These are phyloP conservation scores for Phaseolus coccineus DNA, from an alignment of 331 rosid genomes.

Conservation along the genomic window DNA sequence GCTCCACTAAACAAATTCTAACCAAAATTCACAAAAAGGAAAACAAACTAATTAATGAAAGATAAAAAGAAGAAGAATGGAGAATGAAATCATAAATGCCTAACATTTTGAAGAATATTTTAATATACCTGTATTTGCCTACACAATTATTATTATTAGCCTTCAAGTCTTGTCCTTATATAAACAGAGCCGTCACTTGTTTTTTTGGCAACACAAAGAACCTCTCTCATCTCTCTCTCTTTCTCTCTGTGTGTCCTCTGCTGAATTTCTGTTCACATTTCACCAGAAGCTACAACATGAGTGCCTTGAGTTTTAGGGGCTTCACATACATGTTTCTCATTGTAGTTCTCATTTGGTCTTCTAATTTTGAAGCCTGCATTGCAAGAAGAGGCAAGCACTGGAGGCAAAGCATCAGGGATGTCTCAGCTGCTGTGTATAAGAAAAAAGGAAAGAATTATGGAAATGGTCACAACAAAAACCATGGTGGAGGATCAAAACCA, in stretches of 20 bases:
- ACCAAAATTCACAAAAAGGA: constrained; percentile 70
- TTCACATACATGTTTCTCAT: constrained; percentile 61
- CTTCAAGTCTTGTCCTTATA: constrained; percentile 56
- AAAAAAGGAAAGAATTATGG: constrained; percentile 63
- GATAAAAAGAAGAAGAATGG: not conserved
- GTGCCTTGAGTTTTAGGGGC: constrained; percentile 63
- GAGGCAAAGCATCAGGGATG: constrained; percentile 63
- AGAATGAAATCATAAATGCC: constrained; percentile 51
- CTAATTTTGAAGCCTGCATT: constrained; percentile 82
- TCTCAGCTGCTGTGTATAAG: constrained; percentile 57
- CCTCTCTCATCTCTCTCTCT: constrained; percentile 24
- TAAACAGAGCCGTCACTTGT: constrained; percentile 61
- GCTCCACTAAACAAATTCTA: constrained; percentile 52
- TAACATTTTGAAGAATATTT: constrained; percentile 54
- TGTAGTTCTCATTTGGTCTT: constrained; percentile 70
- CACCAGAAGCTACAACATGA: constrained; percentile 60
- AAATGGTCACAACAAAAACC: constrained; percentile 40
- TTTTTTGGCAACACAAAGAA: constrained; percentile 49
- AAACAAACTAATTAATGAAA: constrained; percentile 51
- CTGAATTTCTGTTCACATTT: constrained; percentile 30
- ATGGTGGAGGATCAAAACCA: constrained; percentile 56
- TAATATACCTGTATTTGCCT: constrained; percentile 38
- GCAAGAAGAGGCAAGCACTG: constrained; percentile 89
- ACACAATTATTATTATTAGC: constrained; percentile 45
- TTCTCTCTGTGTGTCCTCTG: not conserved